phyloP scores from a whole-genome alignment of 108 stramenopile genomes.

The Asterionellopsis glacialis region DNA sequence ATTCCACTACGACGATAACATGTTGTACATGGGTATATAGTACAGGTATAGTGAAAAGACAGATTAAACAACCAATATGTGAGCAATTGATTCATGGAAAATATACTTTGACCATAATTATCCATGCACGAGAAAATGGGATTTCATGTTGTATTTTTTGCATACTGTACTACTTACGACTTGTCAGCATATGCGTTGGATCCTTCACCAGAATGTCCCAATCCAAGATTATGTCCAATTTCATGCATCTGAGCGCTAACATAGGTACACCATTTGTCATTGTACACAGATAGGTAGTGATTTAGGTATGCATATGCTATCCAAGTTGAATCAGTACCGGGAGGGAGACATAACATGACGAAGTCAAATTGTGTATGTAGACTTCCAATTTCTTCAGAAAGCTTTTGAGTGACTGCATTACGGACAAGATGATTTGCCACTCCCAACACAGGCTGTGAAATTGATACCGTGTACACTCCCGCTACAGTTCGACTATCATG shows the following conservation, averaged over 20 bases:
- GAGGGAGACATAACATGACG: slow-evolving; percentile 39
- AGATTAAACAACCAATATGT: too few relatives aligned
- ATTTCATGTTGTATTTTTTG: not conserved
- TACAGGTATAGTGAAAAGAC: too few relatives aligned
- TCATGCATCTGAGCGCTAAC: slow-evolving; percentile 46
- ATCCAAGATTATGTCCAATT: slow-evolving; percentile 59
- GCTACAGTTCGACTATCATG: not conserved
- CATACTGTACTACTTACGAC: slow-evolving; percentile 12
- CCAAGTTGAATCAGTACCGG: slow-evolving; percentile 4
- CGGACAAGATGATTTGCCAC: not conserved
- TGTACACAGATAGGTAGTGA: slow-evolving; percentile 25
- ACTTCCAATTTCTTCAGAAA: not conserved
- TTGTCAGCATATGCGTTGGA: not conserved
- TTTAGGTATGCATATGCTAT: slow-evolving; percentile 3
- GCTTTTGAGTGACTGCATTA: slow-evolving; percentile 5
- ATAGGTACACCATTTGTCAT: slow-evolving; percentile 44
- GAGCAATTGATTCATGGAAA: too few relatives aligned
- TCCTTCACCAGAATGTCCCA: slow-evolving; percentile 9
- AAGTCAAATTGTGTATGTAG: slow-evolving; percentile 14
- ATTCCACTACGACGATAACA: too few relatives aligned
- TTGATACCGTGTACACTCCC: not conserved
- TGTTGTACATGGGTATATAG: too few relatives aligned
- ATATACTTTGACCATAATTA: too few relatives aligned
- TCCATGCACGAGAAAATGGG: too few relatives aligned
- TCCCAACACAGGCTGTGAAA: not conserved